Conservation (phyloP, 108 stramenopile genomes). For the Parietichytrium sp. region DNA sequence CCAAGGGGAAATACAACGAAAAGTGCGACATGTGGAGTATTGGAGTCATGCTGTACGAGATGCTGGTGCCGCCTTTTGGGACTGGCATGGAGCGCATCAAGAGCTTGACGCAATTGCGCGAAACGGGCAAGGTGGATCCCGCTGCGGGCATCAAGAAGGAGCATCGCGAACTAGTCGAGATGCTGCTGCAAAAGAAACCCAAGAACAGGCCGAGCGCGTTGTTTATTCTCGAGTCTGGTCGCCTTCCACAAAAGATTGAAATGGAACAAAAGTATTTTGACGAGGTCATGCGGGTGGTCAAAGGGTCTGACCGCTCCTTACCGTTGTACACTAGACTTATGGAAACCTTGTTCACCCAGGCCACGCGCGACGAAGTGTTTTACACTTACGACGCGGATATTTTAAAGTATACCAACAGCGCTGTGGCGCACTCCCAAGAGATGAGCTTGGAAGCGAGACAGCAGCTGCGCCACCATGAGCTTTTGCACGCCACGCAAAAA, state of each 20-base stretch:
- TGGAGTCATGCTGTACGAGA: constrained; percentile 87
- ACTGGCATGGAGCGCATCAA: constrained; percentile 10
- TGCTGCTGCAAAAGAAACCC: background rate
- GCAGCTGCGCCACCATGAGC: too few species aligned
- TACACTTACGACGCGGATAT: background rate
- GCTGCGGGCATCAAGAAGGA: background rate
- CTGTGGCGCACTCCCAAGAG: too few species aligned
- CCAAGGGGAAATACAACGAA: constrained; percentile 72
- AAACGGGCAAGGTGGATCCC: background rate
- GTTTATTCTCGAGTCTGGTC: background rate
- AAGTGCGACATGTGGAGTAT: constrained; percentile 86
- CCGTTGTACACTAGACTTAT: constrained; percentile 9
- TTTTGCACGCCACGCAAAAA: background rate
- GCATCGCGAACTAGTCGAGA: background rate
- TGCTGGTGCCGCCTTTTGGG: constrained; percentile 53
- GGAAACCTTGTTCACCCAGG: background rate
- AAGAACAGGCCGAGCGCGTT: background rate
- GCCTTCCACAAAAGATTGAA: background rate
- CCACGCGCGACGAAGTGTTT: constrained; percentile 24
- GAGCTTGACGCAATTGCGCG: background rate
- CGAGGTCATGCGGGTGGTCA: constrained; percentile 5
- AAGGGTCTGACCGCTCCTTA: background rate
- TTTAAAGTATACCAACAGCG: background rate
- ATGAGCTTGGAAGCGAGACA: too few species aligned
- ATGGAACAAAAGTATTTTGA: constrained; percentile 33